Percentiles rank a stretch among this genome's conserved stretches.
Conservation (phyloP, 1,139 yeast species). For the Yamadazyma oceani region DNA sequence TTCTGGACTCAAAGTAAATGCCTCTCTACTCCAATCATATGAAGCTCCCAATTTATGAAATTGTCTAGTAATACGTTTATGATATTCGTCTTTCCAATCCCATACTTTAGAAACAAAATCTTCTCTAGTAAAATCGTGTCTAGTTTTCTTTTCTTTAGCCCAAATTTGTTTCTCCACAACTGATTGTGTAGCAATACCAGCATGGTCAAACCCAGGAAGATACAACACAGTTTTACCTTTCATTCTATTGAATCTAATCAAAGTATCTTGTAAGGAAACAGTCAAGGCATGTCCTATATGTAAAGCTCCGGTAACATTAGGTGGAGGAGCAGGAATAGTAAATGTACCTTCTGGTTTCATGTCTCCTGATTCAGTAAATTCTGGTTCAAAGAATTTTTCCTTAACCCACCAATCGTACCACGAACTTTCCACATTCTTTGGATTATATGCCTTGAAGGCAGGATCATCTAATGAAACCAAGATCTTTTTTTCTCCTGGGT, state of each 20-base stretch:
- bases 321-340: slow-evolving; percentile 97
- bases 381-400: slow-evolving; percentile 86
- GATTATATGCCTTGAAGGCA: slow-evolving; percentile 90
- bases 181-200: slow-evolving; percentile 98
- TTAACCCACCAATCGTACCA: slow-evolving; percentile 99
- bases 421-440: slow-evolving; percentile 89
- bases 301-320: slow-evolving; percentile 97
- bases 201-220: slow-evolving; percentile 97
- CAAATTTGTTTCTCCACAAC: slow-evolving; percentile 96
- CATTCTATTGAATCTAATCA: slow-evolving; percentile 95
- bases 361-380: slow-evolving; percentile 71
- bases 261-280: slow-evolving; percentile 89
- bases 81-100: slow-evolving; percentile 99
- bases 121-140: slow-evolving; percentile 95
- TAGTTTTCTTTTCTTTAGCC: slow-evolving; percentile 84
- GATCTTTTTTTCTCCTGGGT: slow-evolving; percentile 86
- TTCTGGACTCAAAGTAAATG: slow-evolving; percentile 83
- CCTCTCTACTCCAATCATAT: slow-evolving; percentile 94
- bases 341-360: slow-evolving; percentile 80
- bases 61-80: slow-evolving; percentile 78
- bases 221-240: slow-evolving; percentile 91
- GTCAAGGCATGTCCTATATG: slow-evolving; percentile 99
- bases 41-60: slow-evolving; percentile 91
- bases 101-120: slow-evolving; percentile 84
- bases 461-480: slow-evolving; percentile 87